Percentiles rank a stretch among this genome's conserved stretches.
Conservation (phyloP, 345 rosid species). For the Salix viminalis region DNA sequence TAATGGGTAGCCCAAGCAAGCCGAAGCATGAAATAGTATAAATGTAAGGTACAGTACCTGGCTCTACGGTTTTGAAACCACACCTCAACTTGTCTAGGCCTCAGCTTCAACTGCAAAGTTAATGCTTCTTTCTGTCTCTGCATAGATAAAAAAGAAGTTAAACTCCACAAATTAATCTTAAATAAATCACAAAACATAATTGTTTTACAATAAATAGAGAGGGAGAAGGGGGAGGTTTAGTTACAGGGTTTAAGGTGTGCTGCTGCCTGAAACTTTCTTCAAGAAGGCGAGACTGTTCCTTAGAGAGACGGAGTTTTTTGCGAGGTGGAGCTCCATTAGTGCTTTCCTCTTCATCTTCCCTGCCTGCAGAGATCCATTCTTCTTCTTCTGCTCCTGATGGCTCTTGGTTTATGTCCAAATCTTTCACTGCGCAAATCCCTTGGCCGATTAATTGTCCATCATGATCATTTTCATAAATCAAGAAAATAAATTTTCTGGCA, state of each 20-base stretch:
- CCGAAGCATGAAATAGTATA: not conserved
- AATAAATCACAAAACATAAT: not conserved
- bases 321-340: constrained; percentile 63
- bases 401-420: constrained; percentile 64
- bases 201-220: not conserved
- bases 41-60: constrained; percentile 46
- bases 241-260: constrained; percentile 60
- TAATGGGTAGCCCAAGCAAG: not conserved
- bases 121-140: constrained; percentile 93
- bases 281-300: constrained; percentile 89
- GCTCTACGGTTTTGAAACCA: constrained; percentile 99
- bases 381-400: constrained; percentile 44
- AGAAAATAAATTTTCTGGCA: not conserved
- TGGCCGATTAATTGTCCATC: constrained; percentile 3
- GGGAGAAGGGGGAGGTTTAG: not conserved
- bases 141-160: not conserved
- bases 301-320: constrained; percentile 81
- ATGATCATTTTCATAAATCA: not conserved
- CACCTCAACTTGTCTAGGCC: constrained; percentile 91
- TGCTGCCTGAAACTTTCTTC: constrained; percentile 94
- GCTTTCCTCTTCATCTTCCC: constrained; percentile 50
- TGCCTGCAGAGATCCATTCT: constrained; percentile 42
- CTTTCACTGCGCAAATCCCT: constrained; percentile 35
- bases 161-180: not conserved
- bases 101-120: constrained; percentile 72